Conservation (phyloP, 176 grass and related monocot genomes). For the Phoenix roebelenii region DNA sequence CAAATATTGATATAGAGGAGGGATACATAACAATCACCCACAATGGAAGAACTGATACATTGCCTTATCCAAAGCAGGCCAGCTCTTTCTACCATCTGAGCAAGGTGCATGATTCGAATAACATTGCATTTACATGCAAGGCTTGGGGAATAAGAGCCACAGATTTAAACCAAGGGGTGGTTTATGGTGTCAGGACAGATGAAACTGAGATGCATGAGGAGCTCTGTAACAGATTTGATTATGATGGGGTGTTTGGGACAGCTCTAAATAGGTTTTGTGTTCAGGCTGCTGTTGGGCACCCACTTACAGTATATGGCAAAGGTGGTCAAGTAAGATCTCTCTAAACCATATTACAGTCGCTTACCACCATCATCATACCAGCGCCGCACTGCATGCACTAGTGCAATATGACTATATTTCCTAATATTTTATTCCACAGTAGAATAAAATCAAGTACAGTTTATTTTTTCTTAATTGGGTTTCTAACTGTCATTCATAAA, state of each 20-base stretch:
- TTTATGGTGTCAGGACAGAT: constrained; percentile 77
- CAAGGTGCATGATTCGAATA: constrained; percentile 95
- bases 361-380: too few relatives aligned
- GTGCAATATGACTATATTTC: too few relatives aligned
- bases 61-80: constrained; percentile 94
- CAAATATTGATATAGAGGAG: constrained; percentile 96
- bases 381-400: too few relatives aligned
- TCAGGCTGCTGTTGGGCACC: constrained; percentile 85
- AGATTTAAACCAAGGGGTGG: constrained; percentile 92
- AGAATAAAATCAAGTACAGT: too few relatives aligned
- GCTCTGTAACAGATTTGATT: constrained; percentile 89
- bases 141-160: constrained; percentile 93
- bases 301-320: constrained; percentile 93
- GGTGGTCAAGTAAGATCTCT: constrained; percentile 61
- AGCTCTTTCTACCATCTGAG: constrained; percentile 95
- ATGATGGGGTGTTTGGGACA: constrained; percentile 86
- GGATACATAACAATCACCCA: constrained; percentile 84
- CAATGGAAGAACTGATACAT: constrained; percentile 86
- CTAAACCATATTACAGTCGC: too few relatives aligned
- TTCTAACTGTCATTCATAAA: too few relatives aligned
- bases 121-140: constrained; percentile 93
- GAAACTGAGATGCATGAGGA: constrained; percentile 94
- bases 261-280: constrained; percentile 98
- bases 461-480: too few relatives aligned
- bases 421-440: too few relatives aligned